Base-by-base conservation (phyloP, 1,139 yeast genomes). In the Yamadazyma epiphylla region DNA sequence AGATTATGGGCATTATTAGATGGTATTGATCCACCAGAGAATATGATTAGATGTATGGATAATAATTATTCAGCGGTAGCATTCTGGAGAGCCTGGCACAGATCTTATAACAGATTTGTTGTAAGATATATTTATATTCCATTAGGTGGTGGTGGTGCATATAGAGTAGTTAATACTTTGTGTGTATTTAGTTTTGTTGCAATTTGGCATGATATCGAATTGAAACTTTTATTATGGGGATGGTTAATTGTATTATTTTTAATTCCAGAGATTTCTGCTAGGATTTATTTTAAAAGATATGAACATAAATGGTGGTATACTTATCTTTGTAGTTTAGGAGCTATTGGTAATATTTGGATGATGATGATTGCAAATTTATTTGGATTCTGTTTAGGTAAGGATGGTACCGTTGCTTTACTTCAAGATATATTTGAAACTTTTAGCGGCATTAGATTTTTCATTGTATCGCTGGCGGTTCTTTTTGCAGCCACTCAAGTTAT, bases 61-160 rank as follows among this genome's bases (percentile, higher is more conserved):
- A 87, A 94, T 56, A 94, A 91, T 56, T 91, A 82, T 54, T 83
- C 95, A 15, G 94, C 96, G 0, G 58, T 86, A 39, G 88, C 94
- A 8, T 94, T 94, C 55, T 94, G 99, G 99, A 74, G 98, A 50
- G 94, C 96, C 2, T 94, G 99, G 99, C 99, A 94, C 55, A 73
- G 97, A 46, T 83, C 95, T 24, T 94, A 68, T 60, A 89, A 91
- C 58, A 74, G 85, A 43, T 94, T 96, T 95, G 82, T 86, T 25
- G 71, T 84, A 12, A 69, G 95, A 39, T 80, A 80, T 46, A 73
- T 91, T 27, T 91, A 91, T 48, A 71, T 89, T 13, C 97, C 97
- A 2, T 61, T 91, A 38, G 74, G 74, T 5, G 97, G 97, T 4
- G 96, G 96, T 1, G 72, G 85, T 1, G 64, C 60, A 6, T 72